Conservation (phyloP, 371 early-diverging fungal genomes). For the Zychaea mexicana region DNA sequence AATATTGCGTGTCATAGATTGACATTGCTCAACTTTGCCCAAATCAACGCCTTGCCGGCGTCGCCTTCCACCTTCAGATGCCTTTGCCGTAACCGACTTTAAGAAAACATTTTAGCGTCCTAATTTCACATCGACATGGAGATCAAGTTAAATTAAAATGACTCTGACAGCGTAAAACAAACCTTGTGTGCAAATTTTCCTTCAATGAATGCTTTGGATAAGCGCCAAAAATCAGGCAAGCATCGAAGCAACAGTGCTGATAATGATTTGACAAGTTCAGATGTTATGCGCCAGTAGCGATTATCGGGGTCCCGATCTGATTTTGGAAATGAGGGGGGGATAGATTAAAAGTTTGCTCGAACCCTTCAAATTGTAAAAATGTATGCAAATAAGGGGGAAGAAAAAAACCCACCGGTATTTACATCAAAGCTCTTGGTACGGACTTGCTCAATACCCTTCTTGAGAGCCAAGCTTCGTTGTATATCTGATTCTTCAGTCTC, state of each 20-base stretch:
- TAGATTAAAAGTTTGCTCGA: no score
- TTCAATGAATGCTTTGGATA: conserved; percentile 84
- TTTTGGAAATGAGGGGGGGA: neutral
- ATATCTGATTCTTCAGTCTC: conserved; percentile 35
- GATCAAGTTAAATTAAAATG: neutral
- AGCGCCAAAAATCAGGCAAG: conserved; percentile 93
- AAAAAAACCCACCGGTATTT: conserved; percentile 21
- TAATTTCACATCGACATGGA: no score
- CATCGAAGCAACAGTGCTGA: conserved; percentile 74
- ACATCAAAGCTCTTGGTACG: conserved; percentile 27
- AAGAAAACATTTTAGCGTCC: neutral
- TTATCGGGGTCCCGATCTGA: conserved; percentile 48
- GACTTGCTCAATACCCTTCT: conserved; percentile 36
- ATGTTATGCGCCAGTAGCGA: conserved; percentile 72
- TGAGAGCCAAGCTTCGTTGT: conserved; percentile 36
- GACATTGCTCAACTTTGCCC: conserved; percentile 74
- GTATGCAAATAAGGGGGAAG: neutral
- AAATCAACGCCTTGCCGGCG: conserved; percentile 66
- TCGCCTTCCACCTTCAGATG: conserved; percentile 27
- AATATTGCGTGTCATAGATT: conserved; percentile 77
- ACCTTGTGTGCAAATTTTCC: conserved; percentile 72
- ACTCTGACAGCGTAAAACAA: neutral
- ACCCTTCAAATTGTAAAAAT: no score
- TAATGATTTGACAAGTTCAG: conserved; percentile 70
- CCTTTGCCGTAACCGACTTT: neutral